Base-by-base conservation (phyloP, 2,329 filamentous ascomycete genomes). In the Epichloe glyceriae region DNA sequence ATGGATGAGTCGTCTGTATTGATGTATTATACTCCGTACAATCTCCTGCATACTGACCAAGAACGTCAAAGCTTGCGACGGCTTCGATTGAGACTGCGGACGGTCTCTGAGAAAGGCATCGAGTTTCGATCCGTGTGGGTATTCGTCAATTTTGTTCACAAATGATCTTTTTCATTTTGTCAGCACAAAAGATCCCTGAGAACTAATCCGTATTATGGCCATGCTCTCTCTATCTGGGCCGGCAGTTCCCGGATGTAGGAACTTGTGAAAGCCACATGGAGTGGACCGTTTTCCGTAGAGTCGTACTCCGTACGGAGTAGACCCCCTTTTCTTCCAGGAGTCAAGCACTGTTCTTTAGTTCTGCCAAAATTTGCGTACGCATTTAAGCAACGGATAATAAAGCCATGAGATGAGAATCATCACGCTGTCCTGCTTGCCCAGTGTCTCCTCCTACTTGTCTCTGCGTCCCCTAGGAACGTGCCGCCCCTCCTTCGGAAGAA, bases 151-250 rank as follows among this genome's bases (percentile, higher is more conserved):
- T 12, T 5, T 20, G 6, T 11, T 42, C 40, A 22, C 40, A 17
- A 19, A 17, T 42, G 5, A 20, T 42, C 11, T 42, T 42, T 17
- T 12, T 17, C n/a, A 42, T 42, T 17, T 11, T 17, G 14, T 19
- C 46, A 61, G 30, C 30, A 2, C 30, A 30, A 57, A 19, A 62
- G 52, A 64, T 54, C n/a, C 60, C 35, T 37, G 38, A 42, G 22
- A 39, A n/a, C 37, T 33, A 10, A 30, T 30, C 8, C 8, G 34
- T 40, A n/a, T 7, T 47, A 42, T 42, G 17, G 26, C 7, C 26
- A 26, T 26, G 26, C 26, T 20, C 44, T 46, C 46, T n/a, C 26
- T 20, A 26, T 46, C 47, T 42, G 39, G 47, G 40, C 40, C 47
- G 51, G 51, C 51, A 52, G 51, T 50, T 50, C 30, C 43, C 51